Base-by-base conservation (phyloP, 2,329 filamentous ascomycete genomes). In the Triangularia verruculosa region DNA sequence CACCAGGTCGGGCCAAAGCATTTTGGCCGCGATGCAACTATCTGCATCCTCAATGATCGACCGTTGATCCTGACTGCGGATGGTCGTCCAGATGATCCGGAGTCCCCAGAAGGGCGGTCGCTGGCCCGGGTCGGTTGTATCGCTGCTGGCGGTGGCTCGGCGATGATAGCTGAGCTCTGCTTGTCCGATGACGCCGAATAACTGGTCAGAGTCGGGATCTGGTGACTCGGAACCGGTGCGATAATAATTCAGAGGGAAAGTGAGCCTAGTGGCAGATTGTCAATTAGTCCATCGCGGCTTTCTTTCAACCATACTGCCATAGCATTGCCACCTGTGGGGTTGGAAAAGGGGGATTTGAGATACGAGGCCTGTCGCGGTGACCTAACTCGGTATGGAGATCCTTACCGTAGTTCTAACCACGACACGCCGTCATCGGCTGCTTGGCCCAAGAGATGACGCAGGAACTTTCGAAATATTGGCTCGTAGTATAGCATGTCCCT, bases 401-500 rank as follows among this genome's bases (percentile, higher is more conserved):
- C 76, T 65, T 73, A 80, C 78, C 84, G 84, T 65, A 97, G 79
- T 73, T 98, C 95, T 13, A 90, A 90, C 83, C 92, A 98, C 71
- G 83, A 87, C 28, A 97, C 86, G 4, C 93, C 92, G 74, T 99
- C 94, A 3, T 86, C 86, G n/a, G 88, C 81, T 22, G 97, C 80
- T 56, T 89, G 83, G 57, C 79, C 79, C 75, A 96, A 86, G 70
- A 97, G 82, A 22, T 86, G 83, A 27, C 84, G 86, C 65, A 97
- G 78, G 72, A 92, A 96, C 17, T 81, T 80, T 24, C 92, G 86
- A 77, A 91, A 94, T 67, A 98, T 91, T 13, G 93, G 93, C 76
- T 97, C 94, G 76, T 97, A 97, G 76, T 90, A 91, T 57, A 97
- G 82, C 59, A 97, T 84, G 15, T 87, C 89, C 47, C 86, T 85